phyloP scores from a whole-genome alignment of 108 stramenopile genomes.

The Stephanodiscus minutulus region DNA sequence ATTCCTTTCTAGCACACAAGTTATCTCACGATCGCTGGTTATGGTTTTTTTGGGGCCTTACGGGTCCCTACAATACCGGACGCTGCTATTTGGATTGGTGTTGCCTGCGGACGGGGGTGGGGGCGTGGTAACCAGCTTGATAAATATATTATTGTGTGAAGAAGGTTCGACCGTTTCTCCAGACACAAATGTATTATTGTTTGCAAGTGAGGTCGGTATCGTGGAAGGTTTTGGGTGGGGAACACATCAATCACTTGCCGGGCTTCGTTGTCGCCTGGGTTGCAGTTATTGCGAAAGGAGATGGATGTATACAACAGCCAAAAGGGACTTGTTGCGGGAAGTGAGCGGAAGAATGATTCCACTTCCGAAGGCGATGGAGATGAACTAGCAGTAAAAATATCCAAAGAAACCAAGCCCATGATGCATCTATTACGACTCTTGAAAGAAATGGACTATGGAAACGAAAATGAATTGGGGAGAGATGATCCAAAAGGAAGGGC shows the following conservation, averaged over 20 bases:
- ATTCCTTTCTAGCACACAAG: too few species aligned
- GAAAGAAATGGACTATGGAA: constrained; percentile 15
- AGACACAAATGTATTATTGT: too few species aligned
- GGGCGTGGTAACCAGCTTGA: too few species aligned
- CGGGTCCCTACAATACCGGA: too few species aligned
- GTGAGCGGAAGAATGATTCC: not conserved
- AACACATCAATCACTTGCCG: not conserved
- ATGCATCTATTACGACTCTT: constrained; percentile 25
- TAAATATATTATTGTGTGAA: too few species aligned
- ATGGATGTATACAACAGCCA: not conserved
- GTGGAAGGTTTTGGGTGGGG: not conserved
- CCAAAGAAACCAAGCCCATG: constrained; percentile 26
- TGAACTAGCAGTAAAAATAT: constrained; percentile 16
- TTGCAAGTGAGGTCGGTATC: not conserved
- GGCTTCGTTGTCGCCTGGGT: not conserved
- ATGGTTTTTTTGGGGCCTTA: too few species aligned
- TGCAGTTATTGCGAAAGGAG: not conserved
- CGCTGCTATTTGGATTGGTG: too few species aligned
- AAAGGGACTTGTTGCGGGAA: not conserved
- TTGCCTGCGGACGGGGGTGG: too few species aligned
- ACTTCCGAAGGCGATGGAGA: not conserved
- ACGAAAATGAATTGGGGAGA: not conserved
- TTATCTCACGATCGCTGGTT: too few species aligned
- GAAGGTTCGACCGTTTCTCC: too few species aligned
- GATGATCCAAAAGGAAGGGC: constrained; percentile 14